These are phyloP conservation scores for Xylaria curta DNA, from an alignment of 495 filamentous ascomycete species.

Conservation along the genomic window DNA sequence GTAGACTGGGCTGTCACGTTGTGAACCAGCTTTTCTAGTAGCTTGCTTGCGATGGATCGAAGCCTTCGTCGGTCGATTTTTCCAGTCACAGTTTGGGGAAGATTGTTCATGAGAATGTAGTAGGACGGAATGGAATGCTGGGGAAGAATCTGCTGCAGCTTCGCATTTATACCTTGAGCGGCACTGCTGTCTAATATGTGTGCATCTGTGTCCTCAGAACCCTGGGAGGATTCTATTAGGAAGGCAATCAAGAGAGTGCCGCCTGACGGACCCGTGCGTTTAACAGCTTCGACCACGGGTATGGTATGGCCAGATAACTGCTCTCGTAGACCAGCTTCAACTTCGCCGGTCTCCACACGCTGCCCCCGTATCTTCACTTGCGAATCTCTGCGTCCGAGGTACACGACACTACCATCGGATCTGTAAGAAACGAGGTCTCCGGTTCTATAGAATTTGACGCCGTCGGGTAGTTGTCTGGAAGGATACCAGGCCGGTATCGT, in stretches of 20 bases:
- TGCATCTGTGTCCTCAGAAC: background rate
- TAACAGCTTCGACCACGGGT: constrained; percentile 11
- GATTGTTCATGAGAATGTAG: constrained; percentile 12
- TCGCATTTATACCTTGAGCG: constrained; percentile 13
- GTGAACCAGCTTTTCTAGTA: constrained; percentile 7
- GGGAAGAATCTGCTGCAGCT: constrained; percentile 21
- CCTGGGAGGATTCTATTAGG: background rate
- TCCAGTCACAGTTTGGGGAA: constrained; percentile 20
- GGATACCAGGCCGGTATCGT: constrained; percentile 52
- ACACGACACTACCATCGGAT: constrained; percentile 47
- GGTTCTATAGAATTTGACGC: constrained; percentile 43
- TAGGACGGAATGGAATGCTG: constrained; percentile 16
- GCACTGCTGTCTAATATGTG: constrained; percentile 2
- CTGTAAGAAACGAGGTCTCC: constrained; percentile 46
- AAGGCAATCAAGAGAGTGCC: constrained; percentile 8
- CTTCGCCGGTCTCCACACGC: constrained; percentile 53
- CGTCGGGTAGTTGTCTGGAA: constrained; percentile 10
- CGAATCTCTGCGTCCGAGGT: constrained; percentile 50
- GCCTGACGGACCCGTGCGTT: background rate
- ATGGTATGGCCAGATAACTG: constrained; percentile 29
- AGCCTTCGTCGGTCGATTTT: constrained; percentile 23
- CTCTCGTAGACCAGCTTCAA: constrained; percentile 41
- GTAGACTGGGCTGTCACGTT: background rate
- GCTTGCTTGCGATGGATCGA: constrained; percentile 10
- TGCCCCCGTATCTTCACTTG: constrained; percentile 55